Base-by-base conservation (phyloP, 805 yeast genomes). In the Zygosaccharomyces bailii region DNA sequence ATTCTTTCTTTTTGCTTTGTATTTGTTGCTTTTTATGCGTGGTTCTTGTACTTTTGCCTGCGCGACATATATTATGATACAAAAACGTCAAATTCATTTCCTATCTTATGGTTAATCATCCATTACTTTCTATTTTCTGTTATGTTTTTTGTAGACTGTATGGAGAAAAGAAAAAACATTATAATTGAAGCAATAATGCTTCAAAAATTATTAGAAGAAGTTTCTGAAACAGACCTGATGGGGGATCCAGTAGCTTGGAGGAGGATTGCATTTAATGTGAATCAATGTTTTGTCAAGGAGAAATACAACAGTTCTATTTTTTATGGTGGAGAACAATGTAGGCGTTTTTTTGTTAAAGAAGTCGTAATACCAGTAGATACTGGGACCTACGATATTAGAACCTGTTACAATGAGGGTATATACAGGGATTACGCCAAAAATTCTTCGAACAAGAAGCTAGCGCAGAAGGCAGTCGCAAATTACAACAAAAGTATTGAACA, bases 151-250 rank as follows among this genome's bases (percentile, higher is more conserved):
- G 5, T 16, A 5, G 19, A 14, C 18, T 32, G 5, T 19, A 32
- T 32, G n/a, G 11, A 32, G 20, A 19, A 32, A 16, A 32, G 35
- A 19, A 32, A 32, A 32, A 32, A 32, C 2, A 19, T 32, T 32
- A 32, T 16, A 9, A 32, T 32, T 11, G 35, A 32, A 19, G 19
- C 35, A 14, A 32, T 13, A 32, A 19, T 10, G 5, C 24, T 34
- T 18, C 37, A 34, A 34, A 34, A 34, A 13, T 18, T 34, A 17
- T 34, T 34, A 14, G 23, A 18, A 18, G 37, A 34, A 17, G 37
- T 34, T 6, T 2, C 37, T 18, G 24, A 34, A 17, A 18, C 30
- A 6, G 30, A 25, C n/a, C 11, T 25, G n/a, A 10, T 6, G n/a
- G 30, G n/a, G n/a, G 30, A 25, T 25, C n/a, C 30, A 25, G 30